These are phyloP conservation scores for Trichoderma sp. DNA, from an alignment of 2,329 filamentous ascomycete species.

Conservation along the genomic window DNA sequence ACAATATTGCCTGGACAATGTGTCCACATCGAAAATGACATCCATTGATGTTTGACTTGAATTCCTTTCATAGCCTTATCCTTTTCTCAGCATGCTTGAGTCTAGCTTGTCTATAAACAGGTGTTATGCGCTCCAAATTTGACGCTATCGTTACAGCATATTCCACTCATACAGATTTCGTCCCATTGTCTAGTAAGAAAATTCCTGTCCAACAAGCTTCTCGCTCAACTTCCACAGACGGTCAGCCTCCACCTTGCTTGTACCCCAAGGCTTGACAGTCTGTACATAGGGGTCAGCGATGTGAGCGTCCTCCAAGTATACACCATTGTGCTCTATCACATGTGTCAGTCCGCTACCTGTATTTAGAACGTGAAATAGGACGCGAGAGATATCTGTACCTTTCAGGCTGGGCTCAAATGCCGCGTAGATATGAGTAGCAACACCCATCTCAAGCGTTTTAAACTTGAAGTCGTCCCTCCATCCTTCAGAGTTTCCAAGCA, in stretches of 20 bases:
- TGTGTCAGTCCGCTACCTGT: background rate
- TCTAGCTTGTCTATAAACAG: background rate
- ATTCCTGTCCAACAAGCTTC: conserved; percentile 6
- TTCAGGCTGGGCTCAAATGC: conserved; percentile 5
- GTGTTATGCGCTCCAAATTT: background rate
- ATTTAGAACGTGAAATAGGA: background rate
- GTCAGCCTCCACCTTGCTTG: background rate
- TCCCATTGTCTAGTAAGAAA: background rate
- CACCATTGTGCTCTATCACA: background rate
- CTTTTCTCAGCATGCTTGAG: background rate
- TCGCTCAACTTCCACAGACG: conserved; percentile 14
- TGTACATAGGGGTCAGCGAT: background rate
- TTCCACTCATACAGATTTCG: background rate
- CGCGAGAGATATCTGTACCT: background rate
- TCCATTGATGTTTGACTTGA: background rate
- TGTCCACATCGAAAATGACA: too few species aligned
- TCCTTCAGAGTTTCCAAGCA: conserved; percentile 1
- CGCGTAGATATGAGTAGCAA: conserved; percentile 5
- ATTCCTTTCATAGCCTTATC: fast-evolving
- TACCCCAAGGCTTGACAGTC: conserved; percentile 10
- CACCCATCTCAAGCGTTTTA: background rate
- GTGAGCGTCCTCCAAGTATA: conserved; percentile 1
- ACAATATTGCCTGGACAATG: too few species aligned
- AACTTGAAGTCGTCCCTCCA: background rate
- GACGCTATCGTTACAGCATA: background rate